Conservation (phyloP, 352 stramenopile species). For the Pythium dissotocum region DNA sequence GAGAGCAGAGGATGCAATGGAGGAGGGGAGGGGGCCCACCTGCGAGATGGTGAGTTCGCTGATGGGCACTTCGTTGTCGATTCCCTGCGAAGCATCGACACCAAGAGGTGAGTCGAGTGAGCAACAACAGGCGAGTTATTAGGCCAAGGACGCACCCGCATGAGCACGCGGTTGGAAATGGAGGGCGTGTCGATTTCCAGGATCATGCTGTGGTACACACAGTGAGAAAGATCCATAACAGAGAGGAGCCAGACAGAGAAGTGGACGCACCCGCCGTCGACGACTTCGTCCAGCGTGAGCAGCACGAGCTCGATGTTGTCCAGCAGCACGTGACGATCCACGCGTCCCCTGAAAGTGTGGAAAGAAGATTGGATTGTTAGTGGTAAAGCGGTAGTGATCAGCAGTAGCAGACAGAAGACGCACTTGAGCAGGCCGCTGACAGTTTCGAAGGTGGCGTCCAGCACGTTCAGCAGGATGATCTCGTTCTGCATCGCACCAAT, state of each 20-base stretch:
- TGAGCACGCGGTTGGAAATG: conserved; percentile 90
- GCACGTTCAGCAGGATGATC: conserved; percentile 83
- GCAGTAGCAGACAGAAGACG: conserved; percentile 23
- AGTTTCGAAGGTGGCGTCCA: conserved; percentile 85
- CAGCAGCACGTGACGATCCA: conserved; percentile 87
- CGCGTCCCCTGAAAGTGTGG: conserved; percentile 53
- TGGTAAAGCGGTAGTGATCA: background rate
- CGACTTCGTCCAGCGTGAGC: conserved; percentile 89
- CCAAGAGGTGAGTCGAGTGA: conserved; percentile 3
- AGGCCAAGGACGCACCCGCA: conserved; percentile 67
- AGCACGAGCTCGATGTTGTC: conserved; percentile 92
- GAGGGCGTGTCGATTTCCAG: conserved; percentile 87
- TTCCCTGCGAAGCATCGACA: conserved; percentile 49
- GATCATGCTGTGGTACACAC: conserved; percentile 62
- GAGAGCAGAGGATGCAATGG: background rate
- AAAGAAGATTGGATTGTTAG: background rate
- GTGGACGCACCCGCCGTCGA: conserved; percentile 77
- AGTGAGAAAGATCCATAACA: conserved; percentile 4
- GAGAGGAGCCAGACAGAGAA: background rate
- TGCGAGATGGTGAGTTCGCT: conserved; percentile 88
- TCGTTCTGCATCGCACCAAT: conserved; percentile 64
- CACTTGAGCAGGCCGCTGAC: conserved; percentile 87
- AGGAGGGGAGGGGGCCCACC: conserved; percentile 28
- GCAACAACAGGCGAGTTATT: background rate
- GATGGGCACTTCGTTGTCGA: conserved; percentile 87